A percentile compares a stretch with the other conserved stretches of the same genome.
These are phyloP conservation scores for Fulvia fulva DNA, from an alignment of 2,329 filamentous ascomycete genomes.

Conservation along the genomic window DNA sequence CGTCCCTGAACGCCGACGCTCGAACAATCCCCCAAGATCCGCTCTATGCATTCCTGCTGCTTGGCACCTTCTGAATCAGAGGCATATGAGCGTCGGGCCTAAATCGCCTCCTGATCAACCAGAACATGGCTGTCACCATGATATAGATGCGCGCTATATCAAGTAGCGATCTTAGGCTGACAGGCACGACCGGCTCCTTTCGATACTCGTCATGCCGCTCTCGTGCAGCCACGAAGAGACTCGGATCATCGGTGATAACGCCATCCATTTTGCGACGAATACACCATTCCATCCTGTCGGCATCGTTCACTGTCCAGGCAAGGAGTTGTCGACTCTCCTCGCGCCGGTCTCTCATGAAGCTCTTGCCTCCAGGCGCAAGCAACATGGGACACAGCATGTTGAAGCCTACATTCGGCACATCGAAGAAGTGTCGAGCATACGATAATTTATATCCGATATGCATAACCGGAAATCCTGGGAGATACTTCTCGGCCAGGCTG, in stretches of 20 bases:
- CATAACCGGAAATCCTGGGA: constrained; percentile 61
- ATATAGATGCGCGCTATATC: constrained; percentile 20
- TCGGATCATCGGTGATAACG: constrained; percentile 81
- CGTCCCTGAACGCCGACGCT: background rate
- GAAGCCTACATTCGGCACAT: constrained; percentile 66
- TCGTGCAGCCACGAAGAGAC: constrained; percentile 61
- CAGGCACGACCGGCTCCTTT: constrained; percentile 12
- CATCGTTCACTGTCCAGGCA: constrained; percentile 84
- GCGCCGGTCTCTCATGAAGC: constrained; percentile 54
- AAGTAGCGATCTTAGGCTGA: constrained; percentile 12
- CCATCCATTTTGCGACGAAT: constrained; percentile 66
- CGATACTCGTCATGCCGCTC: constrained; percentile 38
- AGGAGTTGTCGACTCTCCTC: constrained; percentile 55
- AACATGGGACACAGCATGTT: constrained; percentile 70
- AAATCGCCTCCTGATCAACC: constrained; percentile 14
- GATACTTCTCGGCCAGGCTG: constrained; percentile 56
- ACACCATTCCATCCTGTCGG: constrained; percentile 75
- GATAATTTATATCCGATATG: constrained; percentile 64
- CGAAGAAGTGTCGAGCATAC: constrained; percentile 69
- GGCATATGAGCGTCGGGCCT: constrained; percentile 6
- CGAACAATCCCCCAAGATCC: background rate
- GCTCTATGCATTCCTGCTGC: background rate
- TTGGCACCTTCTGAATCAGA: constrained; percentile 14
- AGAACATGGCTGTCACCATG: constrained; percentile 17
- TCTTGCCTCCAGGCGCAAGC: constrained; percentile 61